Evolutionary conservation across 768 basidiomycete genomes (phyloP).

Genomic region (Termitomyces sp.): DNA sequence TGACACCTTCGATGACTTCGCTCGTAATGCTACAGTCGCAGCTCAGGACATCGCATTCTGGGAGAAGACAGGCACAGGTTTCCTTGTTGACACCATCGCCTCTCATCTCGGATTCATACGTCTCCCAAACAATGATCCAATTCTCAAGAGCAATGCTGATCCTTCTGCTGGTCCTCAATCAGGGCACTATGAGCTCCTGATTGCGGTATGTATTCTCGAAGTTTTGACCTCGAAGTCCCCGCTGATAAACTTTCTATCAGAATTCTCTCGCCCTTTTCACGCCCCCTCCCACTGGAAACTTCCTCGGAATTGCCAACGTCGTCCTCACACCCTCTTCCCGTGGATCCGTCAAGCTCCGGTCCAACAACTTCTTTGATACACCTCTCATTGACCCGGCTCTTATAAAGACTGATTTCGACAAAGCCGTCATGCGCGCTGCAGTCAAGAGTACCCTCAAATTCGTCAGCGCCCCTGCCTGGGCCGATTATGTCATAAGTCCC

Average conservation of each 20-base stretch:
- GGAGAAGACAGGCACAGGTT: background rate
- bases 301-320: slow-evolving; percentile 1
- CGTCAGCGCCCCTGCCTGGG: slow-evolving; percentile 3
- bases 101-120: background rate
- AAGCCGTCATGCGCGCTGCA: slow-evolving; percentile 2
- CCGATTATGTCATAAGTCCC: background rate
- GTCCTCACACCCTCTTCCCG: slow-evolving; percentile 6
- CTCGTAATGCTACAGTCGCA: background rate
- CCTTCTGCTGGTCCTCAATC: slow-evolving; percentile 1
- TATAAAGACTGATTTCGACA: slow-evolving; percentile 4
- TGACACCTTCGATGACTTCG: background rate
- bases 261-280: background rate
- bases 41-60: background rate
- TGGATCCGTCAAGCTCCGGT: slow-evolving; percentile 6
- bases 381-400: slow-evolving; percentile 7
- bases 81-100: background rate
- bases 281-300: slow-evolving; percentile 5
- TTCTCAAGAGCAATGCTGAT: background rate
- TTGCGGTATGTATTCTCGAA: background rate
- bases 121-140: background rate
- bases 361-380: slow-evolving; percentile 4
- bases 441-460: slow-evolving; percentile 5
- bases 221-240: background rate
- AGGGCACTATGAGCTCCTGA: background rate
- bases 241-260: background rate